Evolutionary conservation across 148 eudicot genomes (phyloP).

Genomic region (Drosera capensis): DNA sequence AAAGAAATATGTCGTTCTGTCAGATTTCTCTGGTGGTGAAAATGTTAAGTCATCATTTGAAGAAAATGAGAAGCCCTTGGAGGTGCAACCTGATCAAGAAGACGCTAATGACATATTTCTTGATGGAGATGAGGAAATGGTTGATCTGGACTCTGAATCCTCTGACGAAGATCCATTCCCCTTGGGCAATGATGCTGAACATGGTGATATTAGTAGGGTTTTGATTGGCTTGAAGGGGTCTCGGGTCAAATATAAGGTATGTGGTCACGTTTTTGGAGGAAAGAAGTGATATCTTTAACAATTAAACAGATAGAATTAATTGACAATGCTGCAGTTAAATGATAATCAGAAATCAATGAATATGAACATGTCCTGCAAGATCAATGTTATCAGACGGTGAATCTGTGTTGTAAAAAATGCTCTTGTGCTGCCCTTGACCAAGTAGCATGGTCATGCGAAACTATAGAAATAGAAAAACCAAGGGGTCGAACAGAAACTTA

Average conservation of each 20-base stretch:
- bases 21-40: slow-evolving; percentile 34
- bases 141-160: slow-evolving; percentile 33
- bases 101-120: slow-evolving; percentile 39
- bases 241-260: slow-evolving; percentile 51
- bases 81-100: slow-evolving; percentile 27
- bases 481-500: too few species aligned
- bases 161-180: slow-evolving; percentile 48
- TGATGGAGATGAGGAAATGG: slow-evolving; percentile 44
- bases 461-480: too few species aligned
- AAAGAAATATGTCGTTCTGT: slow-evolving; percentile 45
- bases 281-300: not conserved
- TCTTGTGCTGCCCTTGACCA: too few species aligned
- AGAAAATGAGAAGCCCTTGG: slow-evolving; percentile 18
- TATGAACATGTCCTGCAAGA: too few species aligned
- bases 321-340: too few species aligned
- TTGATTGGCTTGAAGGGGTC: slow-evolving; percentile 40
- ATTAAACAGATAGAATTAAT: too few species aligned
- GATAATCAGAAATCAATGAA: too few species aligned
- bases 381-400: too few species aligned
- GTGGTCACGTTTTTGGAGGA: not conserved
- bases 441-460: too few species aligned
- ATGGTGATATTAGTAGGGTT: slow-evolving; percentile 29
- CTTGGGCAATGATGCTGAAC: slow-evolving; percentile 26
- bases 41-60: slow-evolving; percentile 15
- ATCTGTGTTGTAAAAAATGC: too few species aligned